Evolutionary conservation across 106 monocot species (phyloP), one percentile per base, ranked within the genome.

Genomic region (Phalaenopsis equestris): DNA sequence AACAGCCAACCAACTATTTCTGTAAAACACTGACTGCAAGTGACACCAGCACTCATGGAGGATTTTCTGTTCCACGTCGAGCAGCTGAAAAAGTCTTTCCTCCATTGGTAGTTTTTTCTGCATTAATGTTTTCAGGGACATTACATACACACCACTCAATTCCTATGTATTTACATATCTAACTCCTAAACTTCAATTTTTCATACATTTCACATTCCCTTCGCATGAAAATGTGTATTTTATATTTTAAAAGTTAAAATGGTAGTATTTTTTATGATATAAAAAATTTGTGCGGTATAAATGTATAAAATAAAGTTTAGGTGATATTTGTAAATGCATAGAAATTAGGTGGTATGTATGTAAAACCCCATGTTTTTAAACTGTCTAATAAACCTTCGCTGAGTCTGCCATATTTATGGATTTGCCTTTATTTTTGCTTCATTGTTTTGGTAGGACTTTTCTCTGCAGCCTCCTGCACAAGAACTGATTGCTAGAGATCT

Each of bases 1-100:
- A 93, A 80, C 93, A 93, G 57, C 93, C 93, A 64, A 93, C 93
- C 64, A 93, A 93, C 84, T 93, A 93, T 86, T 93, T 93, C 56
- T 93, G 93, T 81, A 91, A 93, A 77, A 93, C 93, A 73, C 75
- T 93, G 75, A 93, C 93, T n/a, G 92, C 92, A 70, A 92, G 92
- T 84, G 92, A 92, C 83, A 93, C 89, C 19, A 89, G 89, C 80
- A 89, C 89, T 6, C 93, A 93, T 86, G 93, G 93, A 43, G 93
- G 93, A 16, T 93, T 93, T 79, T 93, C 91, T 79, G 93, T 93
- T 84, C 93, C 93, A 19, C 88, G 93, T 8, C 89, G 93, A 64
- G 89, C 93, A 45, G 93, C 93, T 70, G 93, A 93, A 78, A 93
- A 93, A 82, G 93, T 93, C 17, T 93, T 93, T 41, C 93, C 93